These are phyloP conservation scores for Diplodia intermedia DNA, from an alignment of 2,329 filamentous ascomycete genomes.

Conservation along the genomic window DNA sequence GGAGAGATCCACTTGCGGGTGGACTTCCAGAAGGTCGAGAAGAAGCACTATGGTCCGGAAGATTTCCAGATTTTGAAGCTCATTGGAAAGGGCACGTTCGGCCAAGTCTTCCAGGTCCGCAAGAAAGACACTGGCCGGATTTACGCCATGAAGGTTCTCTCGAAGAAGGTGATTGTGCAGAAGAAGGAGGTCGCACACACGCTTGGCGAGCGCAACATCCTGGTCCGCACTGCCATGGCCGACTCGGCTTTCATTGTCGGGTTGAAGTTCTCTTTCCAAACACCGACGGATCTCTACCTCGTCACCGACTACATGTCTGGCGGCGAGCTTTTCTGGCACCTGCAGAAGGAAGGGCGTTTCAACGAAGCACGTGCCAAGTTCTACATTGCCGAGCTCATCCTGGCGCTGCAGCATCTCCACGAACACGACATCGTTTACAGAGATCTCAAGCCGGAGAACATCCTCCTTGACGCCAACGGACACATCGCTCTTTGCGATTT, in stretches of 20 bases:
- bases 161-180: conserved; percentile 99
- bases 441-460: conserved; percentile 97
- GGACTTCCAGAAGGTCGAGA: conserved; percentile 83
- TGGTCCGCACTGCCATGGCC: conserved; percentile 92
- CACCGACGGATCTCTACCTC: conserved; percentile 93
- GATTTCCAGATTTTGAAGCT: conserved; percentile 96
- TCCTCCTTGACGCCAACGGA: conserved; percentile 93
- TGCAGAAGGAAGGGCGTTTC: conserved; percentile 96
- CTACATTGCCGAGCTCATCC: conserved; percentile 96
- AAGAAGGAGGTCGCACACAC: conserved; percentile 99
- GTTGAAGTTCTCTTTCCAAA: conserved; percentile 98
- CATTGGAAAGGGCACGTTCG: conserved; percentile 97
- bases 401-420: conserved; percentile 93
- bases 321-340: conserved; percentile 96
- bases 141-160: conserved; percentile 98
- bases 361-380: conserved; percentile 95
- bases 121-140: conserved; percentile 97
- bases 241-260: conserved; percentile 98
- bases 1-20: conserved; percentile 91
- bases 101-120: conserved; percentile 96
- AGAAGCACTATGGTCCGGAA: conserved; percentile 89
- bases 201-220: conserved; percentile 93
- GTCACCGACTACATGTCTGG: conserved; percentile 99
- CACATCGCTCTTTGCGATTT: conserved; percentile 99
- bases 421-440: conserved; percentile 98